Evolutionary conservation across 2,329 filamentous ascomycete species (phyloP), one percentile per base, ranked within the genome.

Genomic region (Xylaria multiplex): DNA sequence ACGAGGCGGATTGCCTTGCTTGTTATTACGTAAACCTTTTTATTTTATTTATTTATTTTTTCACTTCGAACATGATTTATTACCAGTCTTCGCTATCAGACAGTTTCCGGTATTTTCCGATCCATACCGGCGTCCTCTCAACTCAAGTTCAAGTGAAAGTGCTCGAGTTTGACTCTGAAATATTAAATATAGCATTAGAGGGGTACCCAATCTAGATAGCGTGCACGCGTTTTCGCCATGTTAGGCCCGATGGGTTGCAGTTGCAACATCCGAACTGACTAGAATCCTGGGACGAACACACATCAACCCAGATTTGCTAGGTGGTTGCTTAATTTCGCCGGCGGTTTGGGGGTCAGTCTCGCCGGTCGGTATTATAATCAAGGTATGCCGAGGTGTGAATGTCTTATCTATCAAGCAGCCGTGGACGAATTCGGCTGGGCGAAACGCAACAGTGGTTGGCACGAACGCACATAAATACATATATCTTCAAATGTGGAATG

Each of bases 401-500:
- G 48, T 37, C 58, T 46, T n/a, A 48, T 42, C 46, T 27, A 7
- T 37, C 19, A 9, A 55, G 16, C 35, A n/a, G 32, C 37, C 16
- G 40, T 42, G 46, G 24, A 3, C 7, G 27, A 52, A 43, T 27
- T 24, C 19, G 52, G 56, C 35, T 27, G 32, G 19, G 45, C 22
- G 24, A 13, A 37, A 52, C 22, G 45, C 37, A 45, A 19, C 22
- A 46, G 49, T 46, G 27, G 46, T n/a, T 60, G 35, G 49, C 24
- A 35, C n/a, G 35, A 35, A 58, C 58, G 45, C 11, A 54, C 53
- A 27, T 24, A 4, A 13, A 5, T 5, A 37, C 35, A 8, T 37
- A 37, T 37, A 14, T 19, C 43, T 37, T 43, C 49, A 37, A 30
- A 66, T 32, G 7, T n/a, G 59, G 64, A 52, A 63, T 14, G 59